Evolutionary conservation across 495 filamentous ascomycete species (phyloP).

Genomic region (Xylaria cubensis): DNA sequence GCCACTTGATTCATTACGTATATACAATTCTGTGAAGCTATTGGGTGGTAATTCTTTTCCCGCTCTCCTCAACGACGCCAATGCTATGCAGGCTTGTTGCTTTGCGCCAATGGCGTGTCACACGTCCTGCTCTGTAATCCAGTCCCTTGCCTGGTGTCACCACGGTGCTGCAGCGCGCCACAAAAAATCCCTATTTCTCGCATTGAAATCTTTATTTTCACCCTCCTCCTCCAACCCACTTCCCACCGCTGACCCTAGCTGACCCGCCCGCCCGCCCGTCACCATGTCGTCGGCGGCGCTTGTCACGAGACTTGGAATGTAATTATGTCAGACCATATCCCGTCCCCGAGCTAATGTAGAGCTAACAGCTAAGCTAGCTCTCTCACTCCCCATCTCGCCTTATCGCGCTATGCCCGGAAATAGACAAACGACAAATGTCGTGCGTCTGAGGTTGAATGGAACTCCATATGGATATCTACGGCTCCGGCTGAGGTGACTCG

Average conservation of each 20-base stretch:
- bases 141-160: constrained; percentile 24
- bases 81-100: constrained; percentile 16
- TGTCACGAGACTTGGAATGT: constrained; percentile 4
- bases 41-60: background rate
- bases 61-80: constrained; percentile 7
- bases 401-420: background rate
- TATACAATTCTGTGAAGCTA: too few relatives aligned
- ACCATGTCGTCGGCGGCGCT: constrained; percentile 22
- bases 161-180: constrained; percentile 5
- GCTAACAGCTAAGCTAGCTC: background rate
- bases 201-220: constrained; percentile 20
- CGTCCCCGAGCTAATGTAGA: background rate
- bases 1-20: background rate
- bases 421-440: background rate
- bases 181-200: constrained; percentile 14
- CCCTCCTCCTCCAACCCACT: background rate
- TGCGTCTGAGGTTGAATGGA: background rate
- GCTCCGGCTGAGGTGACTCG: background rate
- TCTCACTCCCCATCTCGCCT: background rate
- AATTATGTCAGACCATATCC: constrained; percentile 11
- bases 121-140: constrained; percentile 18
- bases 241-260: too few relatives aligned
- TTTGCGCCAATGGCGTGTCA: constrained; percentile 18
- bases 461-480: background rate
- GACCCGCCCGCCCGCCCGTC: background rate